Percentiles rank a stretch among this genome's conserved stretches.
These are phyloP conservation scores for Batkoa obscura DNA, from an alignment of 371 early-diverging fungal species.

Conservation along the genomic window DNA sequence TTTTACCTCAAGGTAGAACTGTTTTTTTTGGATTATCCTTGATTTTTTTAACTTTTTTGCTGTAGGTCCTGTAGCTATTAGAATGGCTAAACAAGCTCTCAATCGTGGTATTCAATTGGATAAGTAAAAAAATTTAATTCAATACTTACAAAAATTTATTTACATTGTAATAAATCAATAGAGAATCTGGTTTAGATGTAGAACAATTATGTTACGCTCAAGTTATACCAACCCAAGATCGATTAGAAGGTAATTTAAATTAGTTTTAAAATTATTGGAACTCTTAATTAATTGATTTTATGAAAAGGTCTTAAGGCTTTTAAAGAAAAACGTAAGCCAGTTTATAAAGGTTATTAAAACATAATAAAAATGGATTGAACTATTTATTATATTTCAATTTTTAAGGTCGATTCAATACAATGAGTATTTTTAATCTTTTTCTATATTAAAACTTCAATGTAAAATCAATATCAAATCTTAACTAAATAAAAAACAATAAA, in stretches of 20 bases:
- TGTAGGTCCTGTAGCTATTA: constrained; percentile 68
- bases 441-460: no score
- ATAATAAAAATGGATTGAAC: no score
- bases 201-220: constrained; percentile 92
- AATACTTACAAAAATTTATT: neutral
- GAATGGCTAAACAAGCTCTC: constrained; percentile 76
- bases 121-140: constrained; percentile 25
- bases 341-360: constrained; percentile 74
- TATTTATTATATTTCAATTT: no score
- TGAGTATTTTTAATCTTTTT: no score
- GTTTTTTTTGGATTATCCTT: no score
- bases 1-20: constrained; percentile 40
- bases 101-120: constrained; percentile 65
- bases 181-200: constrained; percentile 67
- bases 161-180: constrained; percentile 8
- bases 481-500: no score
- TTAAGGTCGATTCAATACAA: no score
- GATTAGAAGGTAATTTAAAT: constrained; percentile 52
- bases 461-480: no score
- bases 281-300: neutral
- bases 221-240: constrained; percentile 84
- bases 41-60: neutral
- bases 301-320: constrained; percentile 14
- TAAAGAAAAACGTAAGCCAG: constrained; percentile 63
- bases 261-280: neutral